Evolutionary conservation across 2,329 filamentous ascomycete species (phyloP), one percentile per base, ranked within the genome.

Genomic region (Colletotrichum noveboracense): DNA sequence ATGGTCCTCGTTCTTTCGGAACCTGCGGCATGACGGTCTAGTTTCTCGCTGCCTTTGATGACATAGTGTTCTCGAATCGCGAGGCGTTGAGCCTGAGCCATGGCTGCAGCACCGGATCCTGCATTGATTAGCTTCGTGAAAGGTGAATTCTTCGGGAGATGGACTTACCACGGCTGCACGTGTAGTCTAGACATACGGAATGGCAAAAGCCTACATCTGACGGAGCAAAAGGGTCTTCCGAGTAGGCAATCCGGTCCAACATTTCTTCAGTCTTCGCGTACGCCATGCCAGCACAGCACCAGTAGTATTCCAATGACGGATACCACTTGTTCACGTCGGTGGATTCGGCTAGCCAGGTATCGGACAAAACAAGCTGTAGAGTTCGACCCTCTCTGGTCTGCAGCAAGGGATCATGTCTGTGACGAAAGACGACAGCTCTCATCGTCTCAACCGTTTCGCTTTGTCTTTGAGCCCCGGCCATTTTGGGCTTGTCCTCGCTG

Each of bases 221-320:
- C 21, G 72, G 72, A 66, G 36, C 38, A 18, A 75, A 32, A 16
- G 72, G 72, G 16, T 75, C 72, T 62, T 75, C 72, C 10, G 36
- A 56, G 62, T 72, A 71, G 36, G 72, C 69, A 48, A 43, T 64
- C 21, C 72, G 61, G 43, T 75, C 72, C 7, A 75, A 38, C 32
- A 36, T 75, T 43, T 72, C 72, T 16, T 62, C 72, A 9, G 72
- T 75, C 21, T 65, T 62, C 24, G 61, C 69, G 56, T 75, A 75
- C 9, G 56, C 55, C 5, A 56, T 13, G 56, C 72, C 66, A 62
- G 72, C 62, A 24, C 69, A 75, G 43, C 61, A 71, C 14, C 38
- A 36, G 28, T 48, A 32, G 18, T 34, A n/a, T 21, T 36, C 58
- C 18, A 32, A 18, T 9, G 16, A n/a, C 4, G 28, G 43, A 52